These are phyloP conservation scores for Fraxinus sp. DNA, from an alignment of 305 asterid species.

Conservation along the genomic window DNA sequence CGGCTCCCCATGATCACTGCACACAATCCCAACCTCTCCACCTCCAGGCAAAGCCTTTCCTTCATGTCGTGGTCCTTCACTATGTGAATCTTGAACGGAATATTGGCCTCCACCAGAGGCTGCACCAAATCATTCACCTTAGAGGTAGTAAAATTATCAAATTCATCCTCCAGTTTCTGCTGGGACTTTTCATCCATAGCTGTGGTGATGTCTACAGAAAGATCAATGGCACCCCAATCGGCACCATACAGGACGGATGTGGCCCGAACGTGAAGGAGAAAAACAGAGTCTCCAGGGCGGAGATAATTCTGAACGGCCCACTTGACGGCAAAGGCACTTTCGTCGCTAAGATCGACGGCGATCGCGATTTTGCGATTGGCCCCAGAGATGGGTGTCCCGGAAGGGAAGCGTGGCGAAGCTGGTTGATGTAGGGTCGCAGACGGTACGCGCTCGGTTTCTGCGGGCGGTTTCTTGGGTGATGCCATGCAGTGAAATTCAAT, in stretches of 20 bases:
- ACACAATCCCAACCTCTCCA: constrained; percentile 55
- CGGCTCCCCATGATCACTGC: constrained; percentile 58
- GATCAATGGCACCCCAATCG: constrained; percentile 49
- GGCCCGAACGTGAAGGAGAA: constrained; percentile 55
- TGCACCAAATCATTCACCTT: constrained; percentile 35
- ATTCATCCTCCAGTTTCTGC: constrained; percentile 31
- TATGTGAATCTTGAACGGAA: constrained; percentile 53
- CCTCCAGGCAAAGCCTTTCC: constrained; percentile 60
- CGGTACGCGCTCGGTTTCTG: constrained; percentile 1
- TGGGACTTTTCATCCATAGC: constrained; percentile 9
- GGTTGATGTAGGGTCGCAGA: constrained; percentile 28
- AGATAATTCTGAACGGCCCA: constrained; percentile 61
- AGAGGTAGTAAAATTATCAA: constrained; percentile 37
- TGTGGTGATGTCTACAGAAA: constrained; percentile 13
- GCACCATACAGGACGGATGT: constrained; percentile 57
- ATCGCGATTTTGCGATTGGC: constrained; percentile 51
- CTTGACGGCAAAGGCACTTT: constrained; percentile 55
- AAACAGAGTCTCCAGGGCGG: constrained; percentile 54
- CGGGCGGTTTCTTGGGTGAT: constrained; percentile 9
- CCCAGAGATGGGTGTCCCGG: constrained; percentile 26
- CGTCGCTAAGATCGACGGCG: constrained; percentile 61
- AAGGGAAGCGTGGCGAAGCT: constrained; percentile 39
- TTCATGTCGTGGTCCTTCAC: constrained; percentile 65
- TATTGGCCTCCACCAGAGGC: constrained; percentile 44
- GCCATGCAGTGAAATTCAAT: constrained; percentile 3